A percentile compares a stretch with the other conserved stretches of the same genome.
Evolutionary conservation across 2,329 filamentous ascomycete species (phyloP).

Genomic region (Cladophialophora chaetospira): DNA sequence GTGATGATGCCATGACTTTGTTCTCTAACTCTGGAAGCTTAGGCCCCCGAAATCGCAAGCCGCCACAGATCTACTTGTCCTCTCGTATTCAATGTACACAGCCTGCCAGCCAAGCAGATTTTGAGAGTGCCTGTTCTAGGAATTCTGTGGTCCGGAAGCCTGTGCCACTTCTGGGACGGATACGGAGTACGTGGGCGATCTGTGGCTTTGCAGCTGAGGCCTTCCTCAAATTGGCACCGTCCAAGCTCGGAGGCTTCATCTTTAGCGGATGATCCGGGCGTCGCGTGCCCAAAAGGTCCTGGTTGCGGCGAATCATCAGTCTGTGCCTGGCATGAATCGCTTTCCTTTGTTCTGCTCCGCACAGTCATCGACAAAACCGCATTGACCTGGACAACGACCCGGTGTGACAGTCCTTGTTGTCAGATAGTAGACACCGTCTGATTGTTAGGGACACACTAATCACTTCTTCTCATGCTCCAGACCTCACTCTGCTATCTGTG

Average conservation of each 20-base stretch:
- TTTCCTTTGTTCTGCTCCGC: not conserved
- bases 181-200: not conserved
- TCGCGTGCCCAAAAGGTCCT: not conserved
- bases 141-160: not conserved
- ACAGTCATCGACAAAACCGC: not conserved
- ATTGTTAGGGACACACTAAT: not conserved
- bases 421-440: not conserved
- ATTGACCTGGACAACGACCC: not conserved
- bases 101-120: not conserved
- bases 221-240: not conserved
- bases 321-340: constrained; percentile 18
- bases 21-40: no score
- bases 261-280: constrained; percentile 20
- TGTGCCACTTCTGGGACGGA: not conserved
- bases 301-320: constrained; percentile 26
- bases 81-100: not conserved
- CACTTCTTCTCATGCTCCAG: not conserved
- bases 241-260: constrained; percentile 2
- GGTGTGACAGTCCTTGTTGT: not conserved
- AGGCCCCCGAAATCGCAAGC: not conserved
- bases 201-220: not conserved
- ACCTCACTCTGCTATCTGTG: not conserved
- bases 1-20: not conserved
- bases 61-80: not conserved
- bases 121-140: not conserved